Evolutionary conservation across 352 stramenopile genomes (phyloP), one percentile per base, ranked within the genome.

Genomic region (Globisporangium viniferum): DNA sequence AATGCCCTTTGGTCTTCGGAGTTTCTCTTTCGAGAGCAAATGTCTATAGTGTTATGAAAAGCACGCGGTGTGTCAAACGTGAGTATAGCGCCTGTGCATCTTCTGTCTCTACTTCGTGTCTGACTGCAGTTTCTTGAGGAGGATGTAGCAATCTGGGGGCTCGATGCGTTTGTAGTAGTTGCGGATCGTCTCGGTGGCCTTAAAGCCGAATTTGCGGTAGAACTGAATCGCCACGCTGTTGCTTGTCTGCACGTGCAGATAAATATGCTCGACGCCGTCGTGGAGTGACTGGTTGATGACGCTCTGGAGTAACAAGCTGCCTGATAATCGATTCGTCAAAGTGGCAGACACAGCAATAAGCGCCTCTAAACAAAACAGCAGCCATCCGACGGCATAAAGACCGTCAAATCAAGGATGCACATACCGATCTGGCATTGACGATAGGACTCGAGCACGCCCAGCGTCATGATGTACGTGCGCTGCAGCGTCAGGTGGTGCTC

Each of bases 101-200:
- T 31, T 56, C 22, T 44, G 36, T 31, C 48, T 53, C 18, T 53
- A 53, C n/a, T 27, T 22, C 10, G 8, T 14, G 51, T 5, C n/a
- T 29, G 29, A 58, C 24, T 36, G 27, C 27, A 83, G 68, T 14
- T 75, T 67, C 49, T 96, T 97, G 22, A 78, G 82, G 46, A 99
- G 80, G 29, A 98, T 70, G 72, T 95, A 98, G 78, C 94, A 98
- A 82, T 98, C 82, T 0, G 94, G 93, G 15, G 93, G 93, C 69
- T 98, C 87, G 68, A 98, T 97, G 62, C 85, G 79, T 65, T 96
- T 95, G 75, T 99, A 99, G 77, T 99, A 98, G 67, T 98, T 97
- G 66, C 91, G 77, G 51, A 98, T 91, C 49, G 91, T 91, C 69
- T 97, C 84, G 10, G 81, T 89, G 68, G 94, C 85, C 60, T 90